Conservation (phyloP, 2,329 filamentous ascomycete genomes). For the Aspergillus eucalypticola region DNA sequence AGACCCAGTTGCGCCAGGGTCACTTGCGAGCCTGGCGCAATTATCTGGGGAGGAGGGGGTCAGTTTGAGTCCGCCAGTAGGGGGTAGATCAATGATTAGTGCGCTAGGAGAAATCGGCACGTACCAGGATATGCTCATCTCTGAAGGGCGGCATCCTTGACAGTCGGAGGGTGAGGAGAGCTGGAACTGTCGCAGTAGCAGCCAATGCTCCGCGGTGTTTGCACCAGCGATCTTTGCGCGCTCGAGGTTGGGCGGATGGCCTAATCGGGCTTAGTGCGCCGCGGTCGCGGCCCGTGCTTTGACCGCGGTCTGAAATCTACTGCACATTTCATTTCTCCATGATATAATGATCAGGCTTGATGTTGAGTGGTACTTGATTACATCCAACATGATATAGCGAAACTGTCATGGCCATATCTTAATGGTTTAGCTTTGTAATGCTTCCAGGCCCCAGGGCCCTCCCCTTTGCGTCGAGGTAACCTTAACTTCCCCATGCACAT, state of each 20-base stretch:
- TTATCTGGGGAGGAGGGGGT: constrained; percentile 40
- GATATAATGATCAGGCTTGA: too few relatives aligned
- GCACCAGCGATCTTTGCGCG: constrained; percentile 24
- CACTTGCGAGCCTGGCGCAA: constrained; percentile 73
- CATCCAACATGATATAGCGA: too few relatives aligned
- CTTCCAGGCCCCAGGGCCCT: too few relatives aligned
- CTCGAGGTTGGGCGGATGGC: constrained; percentile 21
- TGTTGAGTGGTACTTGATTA: too few relatives aligned
- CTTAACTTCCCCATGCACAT: too few relatives aligned
- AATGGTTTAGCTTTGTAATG: too few relatives aligned
- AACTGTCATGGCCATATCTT: too few relatives aligned
- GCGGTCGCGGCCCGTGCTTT: constrained; percentile 6
- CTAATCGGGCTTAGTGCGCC: constrained; percentile 29
- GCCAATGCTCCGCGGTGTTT: constrained; percentile 23
- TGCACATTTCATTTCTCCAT: too few relatives aligned
- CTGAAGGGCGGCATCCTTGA: constrained; percentile 52
- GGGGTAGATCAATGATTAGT: neutral
- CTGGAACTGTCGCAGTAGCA: constrained; percentile 21
- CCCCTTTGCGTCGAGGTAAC: too few relatives aligned
- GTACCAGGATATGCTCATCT: constrained; percentile 55
- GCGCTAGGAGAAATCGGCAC: constrained; percentile 14
- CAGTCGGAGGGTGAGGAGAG: constrained; percentile 11
- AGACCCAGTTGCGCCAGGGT: constrained; percentile 90
- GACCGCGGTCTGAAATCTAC: neutral
- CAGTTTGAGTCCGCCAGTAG: constrained; percentile 7